Evolutionary conservation across 2,329 filamentous ascomycete species (phyloP), one percentile per base, ranked within the genome.

Genomic region (Capronia epimyces): DNA sequence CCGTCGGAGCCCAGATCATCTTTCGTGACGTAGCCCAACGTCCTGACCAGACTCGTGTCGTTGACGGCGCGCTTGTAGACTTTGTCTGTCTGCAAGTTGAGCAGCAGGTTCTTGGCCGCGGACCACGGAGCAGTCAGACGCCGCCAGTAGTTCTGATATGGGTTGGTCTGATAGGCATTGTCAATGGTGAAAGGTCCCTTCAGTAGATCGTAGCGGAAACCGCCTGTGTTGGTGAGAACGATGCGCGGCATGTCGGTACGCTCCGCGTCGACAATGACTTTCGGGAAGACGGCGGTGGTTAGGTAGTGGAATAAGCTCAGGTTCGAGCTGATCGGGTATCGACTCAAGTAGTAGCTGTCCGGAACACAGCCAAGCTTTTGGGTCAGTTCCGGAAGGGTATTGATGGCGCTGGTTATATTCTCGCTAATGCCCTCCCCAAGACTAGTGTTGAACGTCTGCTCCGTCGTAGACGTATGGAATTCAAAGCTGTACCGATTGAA

Each of bases 401-500:
- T 62, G 24, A 81, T 76, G 29, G 71, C 67, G 0, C 67, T 58
- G 3, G 75, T 75, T 60, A 84, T 81, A 6, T 75, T 69, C 2
- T 66, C 59, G 0, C 76, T 76, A 2, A 79, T 70, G 0, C 62
- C 60, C 16, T 69, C 49, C 20, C 80, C 80, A 8, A 72, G 65
- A 21, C 66, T 59, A 7, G 71, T 76, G 59, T 81, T 77, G 46
- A 80, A 80, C 0, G 67, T 68, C 25, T 47, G 32, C 32, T 67
- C 61, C 41, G 76, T 73, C 40, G 73, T 75, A 34, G 71, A 73
- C n/a, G 80, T 75, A 62, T 86, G 82, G 61, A 81, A 84, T 51
- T 77, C 73, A 59, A 86, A 84, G 0, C 80, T 82, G n/a, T 74
- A 69, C 3, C 80, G 75, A 64, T 85, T 86, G 77, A 81, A 86